Conservation (phyloP, 2,329 filamentous ascomycete genomes). For the Pseudogymnoascus sp. region DNA sequence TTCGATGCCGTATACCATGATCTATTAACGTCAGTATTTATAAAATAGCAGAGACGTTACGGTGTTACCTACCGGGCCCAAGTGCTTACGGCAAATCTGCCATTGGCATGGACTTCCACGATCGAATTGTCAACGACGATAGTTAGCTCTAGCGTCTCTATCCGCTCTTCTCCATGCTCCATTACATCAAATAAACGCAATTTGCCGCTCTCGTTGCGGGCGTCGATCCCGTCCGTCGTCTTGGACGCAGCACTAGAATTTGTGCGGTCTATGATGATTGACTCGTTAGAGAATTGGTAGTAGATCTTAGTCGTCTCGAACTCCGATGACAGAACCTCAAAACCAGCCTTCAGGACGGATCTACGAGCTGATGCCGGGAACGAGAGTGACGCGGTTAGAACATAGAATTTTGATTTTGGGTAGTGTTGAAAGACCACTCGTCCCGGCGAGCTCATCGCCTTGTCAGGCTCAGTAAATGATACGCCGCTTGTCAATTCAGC, state of each 20-base stretch:
- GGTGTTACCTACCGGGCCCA: slow-evolving; percentile 34
- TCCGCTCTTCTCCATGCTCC: slow-evolving; percentile 27
- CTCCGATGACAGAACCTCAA: slow-evolving; percentile 34
- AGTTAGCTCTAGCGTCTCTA: slow-evolving; percentile 34
- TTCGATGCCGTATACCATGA: slow-evolving; percentile 32
- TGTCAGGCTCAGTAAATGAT: not conserved
- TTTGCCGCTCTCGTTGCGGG: slow-evolving; percentile 15
- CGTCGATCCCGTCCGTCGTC: slow-evolving; percentile 33
- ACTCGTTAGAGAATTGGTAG: slow-evolving; percentile 39
- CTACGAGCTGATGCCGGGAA: slow-evolving; percentile 31
- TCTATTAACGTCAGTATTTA: slow-evolving; percentile 24
- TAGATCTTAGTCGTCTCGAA: slow-evolving; percentile 36
- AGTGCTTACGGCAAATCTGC: slow-evolving; percentile 35
- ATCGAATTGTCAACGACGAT: slow-evolving; percentile 35
- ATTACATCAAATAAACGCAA: slow-evolving; percentile 16
- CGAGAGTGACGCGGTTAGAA: slow-evolving; percentile 31
- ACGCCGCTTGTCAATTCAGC: slow-evolving; percentile 25
- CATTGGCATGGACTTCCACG: slow-evolving; percentile 36
- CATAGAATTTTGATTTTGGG: slow-evolving; percentile 33
- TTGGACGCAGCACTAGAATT: slow-evolving; percentile 35
- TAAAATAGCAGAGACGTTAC: not conserved
- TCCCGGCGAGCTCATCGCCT: not conserved
- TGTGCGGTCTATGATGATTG: slow-evolving; percentile 34
- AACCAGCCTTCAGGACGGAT: slow-evolving; percentile 33
- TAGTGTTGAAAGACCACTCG: slow-evolving; percentile 15